phyloP scores from a whole-genome alignment of 306 rosid genomes.

The Fragaria ananassa region DNA sequence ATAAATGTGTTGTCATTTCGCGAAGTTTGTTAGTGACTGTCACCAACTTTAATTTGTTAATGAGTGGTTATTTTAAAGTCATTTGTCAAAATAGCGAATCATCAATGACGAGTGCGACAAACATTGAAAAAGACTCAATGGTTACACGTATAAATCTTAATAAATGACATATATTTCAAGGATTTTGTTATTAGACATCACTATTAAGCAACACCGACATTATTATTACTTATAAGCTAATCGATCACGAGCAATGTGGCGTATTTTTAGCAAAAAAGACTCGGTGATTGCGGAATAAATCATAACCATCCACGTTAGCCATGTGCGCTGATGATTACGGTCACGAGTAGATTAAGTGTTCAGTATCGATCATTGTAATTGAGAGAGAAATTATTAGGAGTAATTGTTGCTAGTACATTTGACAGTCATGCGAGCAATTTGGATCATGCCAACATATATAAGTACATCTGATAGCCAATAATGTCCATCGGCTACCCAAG shows the following conservation, averaged over 20 bases:
- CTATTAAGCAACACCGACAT: background rate
- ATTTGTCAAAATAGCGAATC: background rate
- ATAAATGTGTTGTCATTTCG: background rate
- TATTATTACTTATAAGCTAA: background rate
- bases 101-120: background rate
- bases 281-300: background rate
- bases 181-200: background rate
- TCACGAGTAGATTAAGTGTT: constrained; percentile 16
- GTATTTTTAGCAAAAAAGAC: background rate
- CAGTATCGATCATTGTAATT: background rate
- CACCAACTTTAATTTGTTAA: background rate
- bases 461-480: no score
- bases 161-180: background rate
- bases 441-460: no score
- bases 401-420: background rate
- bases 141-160: background rate
- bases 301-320: background rate
- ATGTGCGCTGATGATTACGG: constrained; percentile 14
- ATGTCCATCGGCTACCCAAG: no score
- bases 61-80: background rate
- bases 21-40: background rate
- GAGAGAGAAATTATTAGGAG: background rate
- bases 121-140: background rate
- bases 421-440: background rate
- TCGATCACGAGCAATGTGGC: background rate